Conservation (phyloP, 2,329 filamentous ascomycete species). For the Fusarium coicis region DNA sequence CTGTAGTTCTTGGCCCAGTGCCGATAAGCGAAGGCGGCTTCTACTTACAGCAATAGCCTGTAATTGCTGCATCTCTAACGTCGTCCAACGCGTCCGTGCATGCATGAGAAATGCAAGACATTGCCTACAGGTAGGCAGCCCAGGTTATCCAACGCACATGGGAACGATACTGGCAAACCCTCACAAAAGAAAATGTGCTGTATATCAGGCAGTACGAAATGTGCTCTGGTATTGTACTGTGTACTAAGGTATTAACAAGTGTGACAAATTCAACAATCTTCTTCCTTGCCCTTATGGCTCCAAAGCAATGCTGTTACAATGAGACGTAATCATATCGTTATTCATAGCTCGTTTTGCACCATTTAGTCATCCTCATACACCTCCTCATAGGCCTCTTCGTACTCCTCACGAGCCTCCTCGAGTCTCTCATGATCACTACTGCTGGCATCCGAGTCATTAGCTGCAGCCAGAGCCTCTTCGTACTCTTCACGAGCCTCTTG, state of each 20-base stretch:
- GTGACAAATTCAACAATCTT: constrained; percentile 16
- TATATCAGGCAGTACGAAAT: constrained; percentile 8
- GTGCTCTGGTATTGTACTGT: constrained; percentile 22
- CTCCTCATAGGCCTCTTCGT: constrained; percentile 52
- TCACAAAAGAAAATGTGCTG: background rate
- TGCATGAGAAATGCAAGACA: background rate
- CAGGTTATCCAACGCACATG: background rate
- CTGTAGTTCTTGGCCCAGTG: constrained; percentile 36
- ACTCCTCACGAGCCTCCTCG: constrained; percentile 63
- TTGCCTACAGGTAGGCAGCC: background rate
- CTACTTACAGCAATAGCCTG: background rate
- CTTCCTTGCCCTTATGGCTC: constrained; percentile 23
- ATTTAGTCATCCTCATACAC: constrained; percentile 42
- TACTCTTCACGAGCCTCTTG: constrained; percentile 56
- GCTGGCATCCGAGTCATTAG: constrained; percentile 56
- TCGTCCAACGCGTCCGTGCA: background rate
- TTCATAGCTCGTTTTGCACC: constrained; percentile 28
- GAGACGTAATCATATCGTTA: constrained; percentile 38
- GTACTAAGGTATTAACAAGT: constrained; percentile 35
- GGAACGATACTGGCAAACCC: background rate
- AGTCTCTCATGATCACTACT: constrained; percentile 64
- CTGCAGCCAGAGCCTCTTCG: constrained; percentile 55
- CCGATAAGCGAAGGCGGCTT: constrained; percentile 40
- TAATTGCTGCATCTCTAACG: constrained; percentile 10
- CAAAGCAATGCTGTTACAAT: constrained; percentile 29